Percentiles rank a stretch among this genome's conserved stretches.
These are phyloP conservation scores for Amborella trichopoda DNA, from an alignment of 164 flowering plant species.

Conservation along the genomic window DNA sequence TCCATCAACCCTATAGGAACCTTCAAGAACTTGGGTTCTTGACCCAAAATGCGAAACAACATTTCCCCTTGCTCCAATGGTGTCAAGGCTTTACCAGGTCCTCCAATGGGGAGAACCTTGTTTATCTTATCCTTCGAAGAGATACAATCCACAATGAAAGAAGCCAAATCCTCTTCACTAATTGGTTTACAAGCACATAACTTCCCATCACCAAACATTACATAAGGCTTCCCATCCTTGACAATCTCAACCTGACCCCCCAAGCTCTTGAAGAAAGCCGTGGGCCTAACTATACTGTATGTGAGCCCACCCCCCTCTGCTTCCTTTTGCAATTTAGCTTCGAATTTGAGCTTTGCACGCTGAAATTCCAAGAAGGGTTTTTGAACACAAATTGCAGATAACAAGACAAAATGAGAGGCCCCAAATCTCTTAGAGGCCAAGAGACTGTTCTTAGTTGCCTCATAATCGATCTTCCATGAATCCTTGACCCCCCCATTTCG, in stretches of 20 bases:
- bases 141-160: slow-evolving; percentile 75
- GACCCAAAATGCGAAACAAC: slow-evolving; percentile 56
- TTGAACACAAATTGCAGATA: slow-evolving; percentile 91
- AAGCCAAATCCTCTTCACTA: slow-evolving; percentile 84
- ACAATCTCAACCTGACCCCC: slow-evolving; percentile 95
- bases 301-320: slow-evolving; percentile 39
- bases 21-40: slow-evolving; percentile 77
- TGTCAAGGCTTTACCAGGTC: slow-evolving; percentile 84
- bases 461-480: slow-evolving; percentile 87
- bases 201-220: slow-evolving; percentile 94
- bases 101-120: slow-evolving; percentile 75
- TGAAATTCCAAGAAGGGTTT: slow-evolving; percentile 90
- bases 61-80: slow-evolving; percentile 94
- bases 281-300: slow-evolving; percentile 90
- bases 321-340: slow-evolving; percentile 55
- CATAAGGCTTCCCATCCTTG: slow-evolving; percentile 88
- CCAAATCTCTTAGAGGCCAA: slow-evolving; percentile 58
- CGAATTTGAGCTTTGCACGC: slow-evolving; percentile 81
- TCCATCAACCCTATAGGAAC: slow-evolving; percentile 90
- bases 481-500: slow-evolving; percentile 79
- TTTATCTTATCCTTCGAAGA: slow-evolving; percentile 54
- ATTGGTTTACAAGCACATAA: slow-evolving; percentile 92
- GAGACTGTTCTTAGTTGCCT: slow-evolving; percentile 81
- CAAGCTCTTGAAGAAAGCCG: slow-evolving; percentile 91
- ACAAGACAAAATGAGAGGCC: slow-evolving; percentile 76